Conservation (phyloP, 139 green algal genomes). For the Desmodesmus armatus region DNA sequence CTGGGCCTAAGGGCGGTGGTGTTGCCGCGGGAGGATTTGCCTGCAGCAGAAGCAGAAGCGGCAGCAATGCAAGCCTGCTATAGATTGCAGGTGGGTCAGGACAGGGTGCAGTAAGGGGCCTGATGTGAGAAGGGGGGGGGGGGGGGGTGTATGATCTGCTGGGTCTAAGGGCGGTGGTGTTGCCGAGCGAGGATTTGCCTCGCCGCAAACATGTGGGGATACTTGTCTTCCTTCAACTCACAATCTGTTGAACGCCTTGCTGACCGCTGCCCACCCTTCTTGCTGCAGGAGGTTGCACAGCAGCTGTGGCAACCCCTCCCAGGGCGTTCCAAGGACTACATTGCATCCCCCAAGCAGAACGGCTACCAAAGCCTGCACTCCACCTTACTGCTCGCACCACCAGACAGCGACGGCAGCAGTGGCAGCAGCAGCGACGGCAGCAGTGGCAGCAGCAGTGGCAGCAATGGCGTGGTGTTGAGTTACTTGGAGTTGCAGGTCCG, state of each 20-base stretch:
- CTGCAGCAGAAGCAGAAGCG: slow-evolving; percentile 48
- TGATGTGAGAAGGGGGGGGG: slow-evolving; percentile 45
- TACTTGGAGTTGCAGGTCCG: slow-evolving; percentile 85
- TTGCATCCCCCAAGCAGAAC: slow-evolving; percentile 87
- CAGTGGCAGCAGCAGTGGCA: slow-evolving; percentile 16
- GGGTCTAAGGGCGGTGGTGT: slow-evolving; percentile 89
- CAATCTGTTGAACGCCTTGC: no score
- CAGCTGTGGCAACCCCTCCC: slow-evolving; percentile 76
- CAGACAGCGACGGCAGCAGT: slow-evolving; percentile 29
- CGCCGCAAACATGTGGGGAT: neutral
- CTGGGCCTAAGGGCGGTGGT: slow-evolving; percentile 93
- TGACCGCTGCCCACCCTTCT: no score
- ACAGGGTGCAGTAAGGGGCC: neutral
- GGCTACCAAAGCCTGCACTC: slow-evolving; percentile 92
- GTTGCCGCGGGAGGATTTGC: slow-evolving; percentile 57
- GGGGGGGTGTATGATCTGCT: slow-evolving; percentile 92
- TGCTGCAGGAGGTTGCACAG: slow-evolving; percentile 58
- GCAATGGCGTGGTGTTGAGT: neutral
- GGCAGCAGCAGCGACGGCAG: slow-evolving; percentile 10
- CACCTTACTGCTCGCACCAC: slow-evolving; percentile 69
- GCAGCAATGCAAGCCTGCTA: slow-evolving; percentile 81
- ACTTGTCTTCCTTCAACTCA: no score
- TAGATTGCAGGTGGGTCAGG: slow-evolving; percentile 65
- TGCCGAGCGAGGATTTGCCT: slow-evolving; percentile 58
- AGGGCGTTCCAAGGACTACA: slow-evolving; percentile 92